Percentiles rank a stretch among this genome's conserved stretches.
These are phyloP conservation scores for Coemansia sp. DNA, from an alignment of 192 early-diverging fungal species.

Conservation along the genomic window DNA sequence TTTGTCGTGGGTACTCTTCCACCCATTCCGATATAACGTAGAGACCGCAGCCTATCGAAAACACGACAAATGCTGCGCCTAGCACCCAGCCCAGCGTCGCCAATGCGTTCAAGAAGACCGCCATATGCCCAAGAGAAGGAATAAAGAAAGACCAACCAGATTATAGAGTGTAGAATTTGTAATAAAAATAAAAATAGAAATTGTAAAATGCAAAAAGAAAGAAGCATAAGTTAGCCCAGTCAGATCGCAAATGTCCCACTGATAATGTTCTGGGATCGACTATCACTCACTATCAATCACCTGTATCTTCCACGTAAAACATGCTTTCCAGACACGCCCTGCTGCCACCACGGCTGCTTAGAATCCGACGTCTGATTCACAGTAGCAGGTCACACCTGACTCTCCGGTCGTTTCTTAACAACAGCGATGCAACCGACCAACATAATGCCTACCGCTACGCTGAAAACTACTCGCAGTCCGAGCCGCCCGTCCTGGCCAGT, in stretches of 20 bases:
- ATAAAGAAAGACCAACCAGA: not conserved
- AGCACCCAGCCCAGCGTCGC: conserved; percentile 25
- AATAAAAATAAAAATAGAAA: not conserved
- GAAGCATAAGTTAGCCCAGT: not conserved
- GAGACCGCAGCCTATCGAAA: conserved; percentile 48
- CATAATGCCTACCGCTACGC: conserved; percentile 33
- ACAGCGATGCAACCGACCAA: not conserved
- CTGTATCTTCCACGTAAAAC: not conserved
- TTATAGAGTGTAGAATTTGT: not conserved
- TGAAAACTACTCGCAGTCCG: conserved; percentile 10
- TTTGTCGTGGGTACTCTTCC: conserved; percentile 47
- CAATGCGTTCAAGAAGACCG: conserved; percentile 24
- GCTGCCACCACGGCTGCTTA: not conserved
- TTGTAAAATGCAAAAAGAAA: not conserved
- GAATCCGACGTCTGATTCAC: not conserved
- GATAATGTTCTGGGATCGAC: not conserved
- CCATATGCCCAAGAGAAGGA: not conserved
- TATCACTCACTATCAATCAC: not conserved
- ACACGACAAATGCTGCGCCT: conserved; percentile 33
- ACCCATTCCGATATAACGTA: conserved; percentile 55
- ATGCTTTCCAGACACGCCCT: not conserved
- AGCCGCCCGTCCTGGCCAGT: conserved; percentile 16
- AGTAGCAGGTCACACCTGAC: not conserved
- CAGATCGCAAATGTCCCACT: not conserved
- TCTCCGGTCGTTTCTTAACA: conserved; percentile 34